Evolutionary conservation across 805 yeast species (phyloP).

Genomic region (Cyberlindnera nakhonratchasimensis): DNA sequence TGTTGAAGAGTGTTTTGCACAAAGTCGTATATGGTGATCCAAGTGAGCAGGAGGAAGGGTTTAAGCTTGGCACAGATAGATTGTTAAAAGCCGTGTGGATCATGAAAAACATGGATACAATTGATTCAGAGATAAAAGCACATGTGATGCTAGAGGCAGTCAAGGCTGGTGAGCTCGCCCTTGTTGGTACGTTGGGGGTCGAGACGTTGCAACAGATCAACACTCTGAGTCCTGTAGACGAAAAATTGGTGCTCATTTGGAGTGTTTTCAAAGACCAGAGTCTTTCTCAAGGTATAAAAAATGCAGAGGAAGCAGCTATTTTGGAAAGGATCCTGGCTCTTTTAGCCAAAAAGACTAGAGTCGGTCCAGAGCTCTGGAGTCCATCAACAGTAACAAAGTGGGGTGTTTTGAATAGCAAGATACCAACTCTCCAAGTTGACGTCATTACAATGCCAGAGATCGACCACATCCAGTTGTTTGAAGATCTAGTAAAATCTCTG

Average conservation of each 20-base stretch:
- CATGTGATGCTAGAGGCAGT: conserved; percentile 16
- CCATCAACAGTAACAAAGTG: conserved; percentile 1
- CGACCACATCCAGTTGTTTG: conserved; percentile 5
- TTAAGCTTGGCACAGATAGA: conserved; percentile 21
- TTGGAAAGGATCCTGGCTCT: conserved; percentile 6
- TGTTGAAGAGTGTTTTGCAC: conserved; percentile 30
- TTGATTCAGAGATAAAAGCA: conserved; percentile 12
- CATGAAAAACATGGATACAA: conserved; percentile 20
- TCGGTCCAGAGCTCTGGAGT: conserved; percentile 8
- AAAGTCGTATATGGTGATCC: conserved; percentile 40
- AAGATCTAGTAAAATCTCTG: conserved; percentile 2
- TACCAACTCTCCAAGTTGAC: conserved; percentile 1
- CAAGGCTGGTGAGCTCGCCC: conserved; percentile 4
- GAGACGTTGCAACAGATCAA: conserved; percentile 9
- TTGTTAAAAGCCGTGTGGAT: conserved; percentile 27
- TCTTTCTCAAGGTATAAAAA: neutral
- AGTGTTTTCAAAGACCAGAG: neutral
- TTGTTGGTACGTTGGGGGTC: conserved; percentile 16
- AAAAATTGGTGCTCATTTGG: conserved; percentile 13
- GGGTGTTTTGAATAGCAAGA: conserved; percentile 2
- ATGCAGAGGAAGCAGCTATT: conserved; percentile 1
- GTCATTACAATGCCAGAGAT: conserved; percentile 4
- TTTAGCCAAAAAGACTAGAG: conserved; percentile 3
- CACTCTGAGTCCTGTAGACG: conserved; percentile 8
- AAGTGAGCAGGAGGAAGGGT: conserved; percentile 34